Base-by-base conservation (phyloP, 805 yeast species). In the Yarrowia sp. region DNA sequence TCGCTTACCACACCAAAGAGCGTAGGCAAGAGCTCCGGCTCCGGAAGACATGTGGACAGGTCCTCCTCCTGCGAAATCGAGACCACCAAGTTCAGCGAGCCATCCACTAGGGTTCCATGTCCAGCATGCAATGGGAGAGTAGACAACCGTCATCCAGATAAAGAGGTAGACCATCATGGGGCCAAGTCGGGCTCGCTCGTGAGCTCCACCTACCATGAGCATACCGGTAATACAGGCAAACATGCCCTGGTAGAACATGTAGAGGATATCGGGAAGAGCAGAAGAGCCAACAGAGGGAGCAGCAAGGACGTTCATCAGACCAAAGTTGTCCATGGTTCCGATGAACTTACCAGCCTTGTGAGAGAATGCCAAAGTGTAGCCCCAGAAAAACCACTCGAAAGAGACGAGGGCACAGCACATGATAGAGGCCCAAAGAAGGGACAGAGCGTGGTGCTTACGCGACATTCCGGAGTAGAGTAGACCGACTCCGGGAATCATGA, bases 331-430 rank as follows among this genome's bases (percentile, higher is more conserved):
- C 74, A 93, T 80, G 67, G 90, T 84, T 65, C 99, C 99, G 69
- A 91, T 80, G 77, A 92, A 89, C 19, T 79, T 81, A 14, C 90
- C 82, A 16, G 84, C 85, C 66, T 81, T 78, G 73, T 87, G 90
- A 26, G 93, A 82, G 75, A 93, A 93, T 19, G 91, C 87, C 66
- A 95, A 82, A 14, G 98, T 90, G 77, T 89, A 93, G 68, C 98
- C 99, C 97, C 98, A 92, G 80, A 92, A 92, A 78, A 92, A 95
- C 98, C 99, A 93, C 76, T 95, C 97, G 83, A 95, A 91, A 1
- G 89, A 78, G 8, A 92, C 85, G 33, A 93, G 79, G 70, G 95
- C 86, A 21, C 85, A 86, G 21, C 96, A 91, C 89, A 91, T 92
- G 74, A 95, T 79, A 7, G 97, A 87, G 24, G 97, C 95, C 98